Conservation (phyloP, 2,329 filamentous ascomycete genomes). For the Rhynchosporium agropyri region DNA sequence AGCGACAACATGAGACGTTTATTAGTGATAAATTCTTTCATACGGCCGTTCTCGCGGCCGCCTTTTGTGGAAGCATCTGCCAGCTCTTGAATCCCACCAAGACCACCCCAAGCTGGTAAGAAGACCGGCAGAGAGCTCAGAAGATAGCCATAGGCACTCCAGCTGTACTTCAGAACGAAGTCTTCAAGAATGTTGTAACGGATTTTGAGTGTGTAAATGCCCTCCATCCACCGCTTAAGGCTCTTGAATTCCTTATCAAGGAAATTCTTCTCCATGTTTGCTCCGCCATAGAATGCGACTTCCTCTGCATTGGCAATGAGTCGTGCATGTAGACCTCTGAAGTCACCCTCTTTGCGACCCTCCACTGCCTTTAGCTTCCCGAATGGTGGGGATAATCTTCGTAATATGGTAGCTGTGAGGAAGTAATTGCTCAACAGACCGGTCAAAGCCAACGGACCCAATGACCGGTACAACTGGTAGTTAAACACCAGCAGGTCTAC, state of each 20-base stretch:
- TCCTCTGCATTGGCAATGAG: conserved; percentile 97
- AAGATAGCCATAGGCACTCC: conserved; percentile 96
- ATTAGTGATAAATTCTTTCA: conserved; percentile 99
- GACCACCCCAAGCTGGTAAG: conserved; percentile 88
- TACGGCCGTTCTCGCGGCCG: conserved; percentile 77
- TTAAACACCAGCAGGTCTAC: conserved; percentile 98
- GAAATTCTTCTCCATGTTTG: conserved; percentile 92
- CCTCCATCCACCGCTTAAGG: conserved; percentile 95
- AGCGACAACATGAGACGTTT: conserved; percentile 97
- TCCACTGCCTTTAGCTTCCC: conserved; percentile 96
- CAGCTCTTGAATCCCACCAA: conserved; percentile 73
- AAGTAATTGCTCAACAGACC: conserved; percentile 93
- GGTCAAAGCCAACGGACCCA: conserved; percentile 84
- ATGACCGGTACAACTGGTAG: conserved; percentile 90
- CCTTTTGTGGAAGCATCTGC: conserved; percentile 52
- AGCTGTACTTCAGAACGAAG: conserved; percentile 96
- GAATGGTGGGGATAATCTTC: conserved; percentile 89
- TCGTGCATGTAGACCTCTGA: conserved; percentile 85
- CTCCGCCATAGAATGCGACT: conserved; percentile 95
- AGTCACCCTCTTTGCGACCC: conserved; percentile 92
- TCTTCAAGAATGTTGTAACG: conserved; percentile 99
- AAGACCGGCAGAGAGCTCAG: conserved; percentile 93
- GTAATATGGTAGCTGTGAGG: conserved; percentile 85
- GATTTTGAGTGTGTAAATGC: conserved; percentile 96
- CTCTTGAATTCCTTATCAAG: conserved; percentile 91